These are phyloP conservation scores for Lepidium didymum DNA, from an alignment of 345 rosid genomes.

Conservation along the genomic window DNA sequence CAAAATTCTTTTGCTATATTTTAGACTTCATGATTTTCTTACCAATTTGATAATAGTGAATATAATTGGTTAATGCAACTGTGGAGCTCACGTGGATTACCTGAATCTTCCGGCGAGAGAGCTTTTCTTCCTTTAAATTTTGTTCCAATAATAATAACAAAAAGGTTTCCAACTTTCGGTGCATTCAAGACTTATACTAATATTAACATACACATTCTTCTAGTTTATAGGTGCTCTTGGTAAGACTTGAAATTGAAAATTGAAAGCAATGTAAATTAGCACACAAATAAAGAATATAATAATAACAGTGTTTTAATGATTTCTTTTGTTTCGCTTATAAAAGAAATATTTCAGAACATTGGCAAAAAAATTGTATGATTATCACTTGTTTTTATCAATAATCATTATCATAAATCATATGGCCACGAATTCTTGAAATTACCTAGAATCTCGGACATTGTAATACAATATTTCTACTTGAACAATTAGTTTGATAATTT, in stretches of 20 bases:
- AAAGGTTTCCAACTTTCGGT: not conserved
- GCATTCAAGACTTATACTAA: not conserved
- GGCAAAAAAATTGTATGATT: not conserved
- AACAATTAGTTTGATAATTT: too few species aligned
- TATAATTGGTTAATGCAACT: too few species aligned
- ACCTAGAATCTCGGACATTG: constrained; percentile 10
- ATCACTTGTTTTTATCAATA: not conserved
- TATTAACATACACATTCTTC: not conserved
- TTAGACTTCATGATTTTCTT: too few species aligned
- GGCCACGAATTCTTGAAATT: not conserved
- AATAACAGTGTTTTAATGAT: too few species aligned
- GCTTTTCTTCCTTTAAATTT: not conserved
- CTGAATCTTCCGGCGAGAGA: not conserved
- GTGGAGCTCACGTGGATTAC: not conserved
- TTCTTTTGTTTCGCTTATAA: too few species aligned
- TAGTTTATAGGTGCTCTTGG: not conserved
- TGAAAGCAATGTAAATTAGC: not conserved
- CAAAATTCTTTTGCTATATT: too few species aligned
- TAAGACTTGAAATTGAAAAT: too few species aligned
- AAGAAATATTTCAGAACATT: not conserved
- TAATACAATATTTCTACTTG: not conserved
- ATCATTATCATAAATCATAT: not conserved
- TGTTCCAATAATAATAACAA: not conserved
- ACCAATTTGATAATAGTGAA: too few species aligned
- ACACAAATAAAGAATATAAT: not conserved